These are phyloP conservation scores for Cadophora luteo-olivacea DNA, from an alignment of 2,329 filamentous ascomycete species.

Conservation along the genomic window DNA sequence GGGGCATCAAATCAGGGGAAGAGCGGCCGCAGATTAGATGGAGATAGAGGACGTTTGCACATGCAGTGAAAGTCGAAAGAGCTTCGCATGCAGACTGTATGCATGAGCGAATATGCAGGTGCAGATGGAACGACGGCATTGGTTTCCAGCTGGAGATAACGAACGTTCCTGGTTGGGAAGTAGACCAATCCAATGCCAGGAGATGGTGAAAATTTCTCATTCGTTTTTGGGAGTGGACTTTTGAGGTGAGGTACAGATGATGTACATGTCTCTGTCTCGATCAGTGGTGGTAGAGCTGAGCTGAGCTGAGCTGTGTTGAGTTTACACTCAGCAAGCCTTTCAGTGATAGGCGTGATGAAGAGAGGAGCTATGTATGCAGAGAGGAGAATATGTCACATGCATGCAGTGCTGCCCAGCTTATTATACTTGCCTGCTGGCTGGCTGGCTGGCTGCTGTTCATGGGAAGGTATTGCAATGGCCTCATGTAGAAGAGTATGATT, in stretches of 20 bases:
- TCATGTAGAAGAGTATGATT: conserved; percentile 23
- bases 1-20: too few species aligned
- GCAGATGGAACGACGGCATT: conserved; percentile 11
- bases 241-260: background rate
- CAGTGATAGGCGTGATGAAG: too few species aligned
- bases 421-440: background rate
- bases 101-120: background rate
- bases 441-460: background rate
- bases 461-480: background rate
- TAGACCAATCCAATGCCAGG: background rate
- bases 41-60: background rate
- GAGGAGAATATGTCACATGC: background rate
- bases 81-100: background rate
- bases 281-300: too few species aligned
- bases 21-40: too few species aligned
- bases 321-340: background rate
- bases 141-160: background rate
- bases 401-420: conserved; percentile 29
- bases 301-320: background rate
- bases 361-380: conserved; percentile 1
- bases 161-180: too few species aligned
- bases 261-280: too few species aligned
- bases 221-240: background rate
- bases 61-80: background rate
- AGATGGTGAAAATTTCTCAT: conserved; percentile 3